Base-by-base conservation (phyloP, 768 basidiomycete species). In the Paxillus involutus region DNA sequence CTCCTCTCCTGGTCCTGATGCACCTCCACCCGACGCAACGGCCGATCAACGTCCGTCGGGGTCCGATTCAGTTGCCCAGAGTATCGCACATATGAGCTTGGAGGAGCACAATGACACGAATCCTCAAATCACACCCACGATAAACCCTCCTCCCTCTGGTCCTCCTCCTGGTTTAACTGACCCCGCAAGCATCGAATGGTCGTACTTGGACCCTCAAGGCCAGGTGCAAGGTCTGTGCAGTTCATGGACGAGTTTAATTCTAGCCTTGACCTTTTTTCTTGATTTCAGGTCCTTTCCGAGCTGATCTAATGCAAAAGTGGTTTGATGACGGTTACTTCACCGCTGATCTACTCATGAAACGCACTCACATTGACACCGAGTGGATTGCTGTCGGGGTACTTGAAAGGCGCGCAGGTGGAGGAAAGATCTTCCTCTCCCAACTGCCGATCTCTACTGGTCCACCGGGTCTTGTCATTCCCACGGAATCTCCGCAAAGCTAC, bases 261-360 rank as follows among this genome's bases (percentile, higher is more conserved):
- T 33, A 39, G 36, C 40, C 44, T 49, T 42, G 44, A 49, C 46
- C 10, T n/a, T 55, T 46, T 1, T 36, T 13, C 11, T 56, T 21
- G 26, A 17, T 39, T 61, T 17, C 58, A 96, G 94, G 94, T 53
- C 94, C 94, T 6, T 98, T 96, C 78, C 80, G 80, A 43, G 92
- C 91, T 26, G 84, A 88, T 56, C 61, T 89, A 51, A 96, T 98
- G 94, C 94, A 96, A 74, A 91, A 91, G 64, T 97, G 94, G 94
- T 87, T 85, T 66, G 85, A 91, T 47, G 89, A 89, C 62, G 89
- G 91, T 14, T 98, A 95, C 71, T 98, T 98, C 64, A 76, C 83
- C 9, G 75, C 85, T 26, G 86, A 91, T 57, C 79, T 98, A 24
- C 83, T 90, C 33, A 87, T 95, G 83, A 91, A 88, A 66, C 84